Evolutionary conservation across 2,329 filamentous ascomycete species (phyloP), one percentile per base, ranked within the genome.

Genomic region (Akanthomyces lecanii): DNA sequence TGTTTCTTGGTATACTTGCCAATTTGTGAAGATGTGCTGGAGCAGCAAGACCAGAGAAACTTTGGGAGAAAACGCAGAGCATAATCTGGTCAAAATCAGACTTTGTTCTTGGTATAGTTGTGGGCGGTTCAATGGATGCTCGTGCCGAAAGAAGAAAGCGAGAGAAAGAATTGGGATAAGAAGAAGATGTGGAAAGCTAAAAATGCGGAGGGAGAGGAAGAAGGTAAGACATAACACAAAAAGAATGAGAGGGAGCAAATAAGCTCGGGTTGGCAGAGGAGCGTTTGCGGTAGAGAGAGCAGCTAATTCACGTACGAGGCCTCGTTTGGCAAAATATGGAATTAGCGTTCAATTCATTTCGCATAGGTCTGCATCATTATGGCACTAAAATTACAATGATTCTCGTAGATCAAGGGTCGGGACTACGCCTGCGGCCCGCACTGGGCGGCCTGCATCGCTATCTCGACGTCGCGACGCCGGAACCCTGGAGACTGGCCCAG

Each of bases 401-500:
- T 40, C 11, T 18, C 12, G 21, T 5, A 23, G 5, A 28, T 44
- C 18, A 7, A 55, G 28, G 3, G 28, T 21, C 4, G 30, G 18
- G 16, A 18, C 23, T 38, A 62, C 3, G 33, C 51, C 36, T 14
- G 51, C 8, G 52, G 30, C 16, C 51, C 25, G 42, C 21, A 55
- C 44, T 55, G 51, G 30, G 60, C 60, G 14, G 52, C 51, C 16
- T 33, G 53, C 14, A 62, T 33, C 18, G 65, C 65, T 33, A 42
- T 45, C 28, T 65, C 65, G 16, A 65, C 65, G 14, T 66, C 65
- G 33, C 54, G 45, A 28, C 65, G 65, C 28, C 65, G 57, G 25
- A 65, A 66, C 2, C 65, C 65, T 5, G 65, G 61, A n/a, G 61
- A 64, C 44, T 64, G 62, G 25, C 65, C 65, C 5, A 66, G 30